Evolutionary conservation across 1,139 yeast genomes (phyloP).

Genomic region (Zygoascus hellenicus): DNA sequence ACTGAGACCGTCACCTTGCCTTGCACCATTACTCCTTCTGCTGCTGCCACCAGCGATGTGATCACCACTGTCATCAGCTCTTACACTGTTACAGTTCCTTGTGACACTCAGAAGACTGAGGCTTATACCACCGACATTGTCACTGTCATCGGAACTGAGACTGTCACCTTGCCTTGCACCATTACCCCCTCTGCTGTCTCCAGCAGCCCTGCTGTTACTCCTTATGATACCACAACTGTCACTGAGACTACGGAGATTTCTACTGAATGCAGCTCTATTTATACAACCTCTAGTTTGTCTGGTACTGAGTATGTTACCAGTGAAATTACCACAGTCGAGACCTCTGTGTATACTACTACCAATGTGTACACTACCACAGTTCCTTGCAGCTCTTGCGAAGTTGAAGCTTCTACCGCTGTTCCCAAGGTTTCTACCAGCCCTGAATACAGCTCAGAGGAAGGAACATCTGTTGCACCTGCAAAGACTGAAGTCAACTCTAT

Average conservation of each 20-base stretch:
- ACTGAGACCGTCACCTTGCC: background rate
- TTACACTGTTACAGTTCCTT: conserved; percentile 14
- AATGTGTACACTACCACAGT: background rate
- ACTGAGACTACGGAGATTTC: background rate
- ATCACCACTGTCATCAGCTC: background rate
- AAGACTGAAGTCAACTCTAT: conserved; percentile 1
- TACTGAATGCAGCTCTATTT: background rate
- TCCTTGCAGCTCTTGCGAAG: background rate
- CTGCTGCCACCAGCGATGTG: conserved; percentile 2
- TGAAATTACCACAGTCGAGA: background rate
- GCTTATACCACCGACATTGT: background rate
- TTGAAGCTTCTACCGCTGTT: conserved; percentile 7
- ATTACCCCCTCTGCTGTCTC: conserved; percentile 7
- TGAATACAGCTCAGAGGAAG: background rate
- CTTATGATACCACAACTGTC: background rate
- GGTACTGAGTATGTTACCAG: background rate
- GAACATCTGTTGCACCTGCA: too few species aligned
- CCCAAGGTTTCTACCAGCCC: conserved; percentile 5
- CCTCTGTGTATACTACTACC: background rate
- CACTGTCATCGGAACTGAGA: conserved; percentile 9
- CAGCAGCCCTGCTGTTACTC: conserved; percentile 6
- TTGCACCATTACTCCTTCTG: conserved; percentile 4
- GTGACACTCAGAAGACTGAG: conserved; percentile 1
- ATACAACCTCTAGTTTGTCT: background rate
- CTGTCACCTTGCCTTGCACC: conserved; percentile 1